Evolutionary conservation across 768 basidiomycete species (phyloP), one percentile per base, ranked within the genome.

Genomic region (Russula dissimulans): DNA sequence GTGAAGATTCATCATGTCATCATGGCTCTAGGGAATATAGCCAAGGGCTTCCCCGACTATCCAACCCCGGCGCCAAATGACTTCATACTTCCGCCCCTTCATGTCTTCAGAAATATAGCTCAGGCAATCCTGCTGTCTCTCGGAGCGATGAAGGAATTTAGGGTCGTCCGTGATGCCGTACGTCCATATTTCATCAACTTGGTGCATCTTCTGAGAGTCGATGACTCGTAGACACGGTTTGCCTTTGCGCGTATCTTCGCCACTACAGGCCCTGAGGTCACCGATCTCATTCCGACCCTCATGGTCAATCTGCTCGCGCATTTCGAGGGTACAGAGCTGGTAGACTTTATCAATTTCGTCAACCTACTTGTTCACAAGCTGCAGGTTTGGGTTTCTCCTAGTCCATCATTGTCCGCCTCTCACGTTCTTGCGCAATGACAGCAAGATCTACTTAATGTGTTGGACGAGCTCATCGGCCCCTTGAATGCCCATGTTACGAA

Each of bases 331-430:
- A 82, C 87, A 7, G 97, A 99, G 71, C 76, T 99, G 59, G 86
- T 89, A 32, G 97, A 99, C 69, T 95, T 98, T 68, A 87, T 98
- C 80, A 89, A 87, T 68, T 98, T 99, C 76, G 88, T 99, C 56
- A 88, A 88, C 7, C 77, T 97, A 9, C 76, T 97, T 55, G 86
- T 95, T 54, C 92, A 95, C 71, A 90, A 90, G 69, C 81, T 98
- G 56, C 90, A 92, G 78, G 95, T 93, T 61, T 56, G 71, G 22
- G 22, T 62, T 26, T 39, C 17, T 18, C n/a, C 41, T 32, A 18
- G 26, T 34, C 43, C 22, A 31, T 14, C 47, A 9, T 39, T 36
- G 56, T 64, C 45, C 56, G 31, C 43, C 22, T 29, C 48, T 58
- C 9, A 34, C 44, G 12, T 31, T 56, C 8, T 32, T 34, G 17